Evolutionary conservation across 352 stramenopile species (phyloP).

Genomic region (Chloridella minuta): DNA sequence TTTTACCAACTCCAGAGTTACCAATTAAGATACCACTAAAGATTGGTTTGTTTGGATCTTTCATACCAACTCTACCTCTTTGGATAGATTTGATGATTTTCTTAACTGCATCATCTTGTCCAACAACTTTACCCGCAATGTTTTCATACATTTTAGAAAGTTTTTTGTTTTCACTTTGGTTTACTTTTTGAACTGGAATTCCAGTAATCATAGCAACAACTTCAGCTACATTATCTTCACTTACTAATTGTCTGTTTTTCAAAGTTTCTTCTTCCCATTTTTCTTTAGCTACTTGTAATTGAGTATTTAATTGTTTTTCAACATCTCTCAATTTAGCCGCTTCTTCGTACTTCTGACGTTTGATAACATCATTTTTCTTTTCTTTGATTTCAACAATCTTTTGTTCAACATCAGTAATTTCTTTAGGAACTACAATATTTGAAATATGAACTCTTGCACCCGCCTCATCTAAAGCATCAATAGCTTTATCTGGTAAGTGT

Average conservation of each 20-base stretch:
- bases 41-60: constrained; percentile 25
- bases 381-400: not conserved
- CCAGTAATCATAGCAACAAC: constrained; percentile 52
- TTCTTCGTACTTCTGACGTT: not conserved
- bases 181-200: constrained; percentile 31
- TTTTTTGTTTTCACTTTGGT: not conserved
- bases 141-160: not conserved
- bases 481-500: constrained; percentile 62
- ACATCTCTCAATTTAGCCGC: not conserved
- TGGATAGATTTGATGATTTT: constrained; percentile 57
- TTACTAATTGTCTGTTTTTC: constrained; percentile 43
- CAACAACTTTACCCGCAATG: not conserved
- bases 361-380: not conserved
- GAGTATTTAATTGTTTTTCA: not conserved
- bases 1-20: constrained; percentile 25
- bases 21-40: not conserved
- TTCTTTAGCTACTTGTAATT: not conserved
- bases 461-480: constrained; percentile 73
- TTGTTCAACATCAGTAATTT: not conserved
- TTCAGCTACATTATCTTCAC: constrained; percentile 44
- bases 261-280: constrained; percentile 16
- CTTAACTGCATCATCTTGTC: constrained; percentile 26
- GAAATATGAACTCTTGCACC: constrained; percentile 21
- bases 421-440: not conserved
- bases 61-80: constrained; percentile 51